Evolutionary conservation across 352 stramenopile genomes (phyloP), one percentile per base, ranked within the genome.

Genomic region (Globisporangium megalacanthum): DNA sequence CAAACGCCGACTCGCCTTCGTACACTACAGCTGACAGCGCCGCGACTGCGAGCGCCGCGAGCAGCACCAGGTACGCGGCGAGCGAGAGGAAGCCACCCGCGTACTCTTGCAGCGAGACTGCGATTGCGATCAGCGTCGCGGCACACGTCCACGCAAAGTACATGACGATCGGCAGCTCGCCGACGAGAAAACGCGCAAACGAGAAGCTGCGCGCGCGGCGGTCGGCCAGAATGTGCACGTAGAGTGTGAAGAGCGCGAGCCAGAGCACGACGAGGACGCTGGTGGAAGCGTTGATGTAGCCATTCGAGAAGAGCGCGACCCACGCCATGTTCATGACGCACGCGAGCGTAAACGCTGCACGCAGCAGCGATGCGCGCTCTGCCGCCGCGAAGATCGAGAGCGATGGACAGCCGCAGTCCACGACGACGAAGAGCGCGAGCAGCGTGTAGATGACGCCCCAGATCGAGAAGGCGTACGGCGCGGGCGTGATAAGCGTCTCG

Each of bases 121-220:
- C 73, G 52, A 92, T 62, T 61, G 67, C 83, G 67, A 92, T 90
- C 37, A 89, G 69, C 53, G 71, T 85, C 46, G 82, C 79, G 17
- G 72, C 79, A 44, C 70, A 84, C 10, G 75, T 86, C 82, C 82
- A 92, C 19, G 76, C 77, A 49, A 90, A 92, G 57, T 92, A 92
- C 36, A 86, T 41, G 19, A 68, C 76, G 22, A 92, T 37, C 8
- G 73, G 75, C 48, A 92, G 65, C 62, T 89, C 79, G 36, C 72
- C 86, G 44, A 76, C 54, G 25, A 87, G 11, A 62, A 71, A 89
- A 29, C 75, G 78, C 39, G 67, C 66, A 39, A 80, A 60, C 33
- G 72, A 68, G 46, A 84, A 82, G 37, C 66, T 65, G 10, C 67
- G 59, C 20, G 77, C 64, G 41, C 68, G 69, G 11, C 78, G 74